Base-by-base conservation (phyloP, 106 monocot species). In the Dendrobium officinale region DNA sequence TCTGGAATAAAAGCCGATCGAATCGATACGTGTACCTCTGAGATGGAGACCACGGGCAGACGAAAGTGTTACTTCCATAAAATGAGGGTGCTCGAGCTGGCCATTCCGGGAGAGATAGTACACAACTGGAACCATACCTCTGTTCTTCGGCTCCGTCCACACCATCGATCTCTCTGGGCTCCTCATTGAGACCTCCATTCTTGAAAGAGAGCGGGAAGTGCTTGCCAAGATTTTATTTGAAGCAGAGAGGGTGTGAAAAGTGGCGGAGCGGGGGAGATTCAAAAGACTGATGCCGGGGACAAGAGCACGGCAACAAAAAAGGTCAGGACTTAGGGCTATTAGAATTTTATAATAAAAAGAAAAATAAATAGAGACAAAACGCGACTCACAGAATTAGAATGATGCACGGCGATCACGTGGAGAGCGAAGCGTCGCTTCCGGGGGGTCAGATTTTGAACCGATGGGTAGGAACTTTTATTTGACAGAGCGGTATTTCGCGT, bases 31-130 rank as follows among this genome's bases (percentile, higher is more conserved):
- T 2, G 2, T 84, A 95, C 95, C 95, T 91, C 86, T 83, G 82
- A 96, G 90, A 72, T 88, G 88, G 81, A 96, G 93, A 0, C 93
- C 93, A 13, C 87, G 85, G 58, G 68, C 15, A 26, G 89, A 88
- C 77, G 90, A 85, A 78, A 92, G 85, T 15, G 90, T 26, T 9
- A 96, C 91, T 81, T 96, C 93, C 89, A 93, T 93, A 90, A 96
- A 93, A 77, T 96, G 96, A 2, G 96, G 96, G n/a, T 96, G 96
- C 80, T 96, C 96, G 64, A 96, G 86, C 9, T 92, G 89, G 15
- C 93, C 93, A 54, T 89, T 92, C 18, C 91, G 74, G 29, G 86
- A 86, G 72, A 96, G 88, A 33, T 96, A 96, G 83, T 96, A 96
- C 11, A 96, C 88, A 5, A 96, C 93, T 0, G 93, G 85, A 7